Evolutionary conservation across 2,329 filamentous ascomycete species (phyloP).

Genomic region (Cordyceps cicadae): DNA sequence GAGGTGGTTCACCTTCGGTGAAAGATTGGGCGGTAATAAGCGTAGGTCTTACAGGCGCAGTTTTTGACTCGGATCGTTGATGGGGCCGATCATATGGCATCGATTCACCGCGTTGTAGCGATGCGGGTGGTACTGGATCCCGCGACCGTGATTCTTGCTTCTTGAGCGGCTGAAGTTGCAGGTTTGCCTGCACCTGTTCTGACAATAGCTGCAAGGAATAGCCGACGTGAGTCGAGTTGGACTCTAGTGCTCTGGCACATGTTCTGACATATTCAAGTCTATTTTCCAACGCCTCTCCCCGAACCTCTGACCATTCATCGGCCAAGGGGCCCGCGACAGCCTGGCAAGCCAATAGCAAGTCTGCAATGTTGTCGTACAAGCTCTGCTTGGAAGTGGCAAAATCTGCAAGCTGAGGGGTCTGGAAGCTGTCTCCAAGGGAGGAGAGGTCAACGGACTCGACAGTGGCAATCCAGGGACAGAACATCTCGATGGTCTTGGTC

Average conservation of each 20-base stretch:
- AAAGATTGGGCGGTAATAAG: conserved; percentile 54
- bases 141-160: conserved; percentile 32
- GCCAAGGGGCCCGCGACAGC: conserved; percentile 82
- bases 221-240: conserved; percentile 76
- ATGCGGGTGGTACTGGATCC: conserved; percentile 39
- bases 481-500: conserved; percentile 75
- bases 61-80: conserved; percentile 47
- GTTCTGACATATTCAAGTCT: conserved; percentile 72
- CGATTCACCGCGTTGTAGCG: conserved; percentile 49
- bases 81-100: conserved; percentile 49
- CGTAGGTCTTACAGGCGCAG: conserved; percentile 35
- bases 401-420: conserved; percentile 77
- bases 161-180: conserved; percentile 36
- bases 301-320: conserved; percentile 93
- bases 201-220: conserved; percentile 82
- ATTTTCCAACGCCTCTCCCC: conserved; percentile 81
- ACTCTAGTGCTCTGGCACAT: conserved; percentile 73
- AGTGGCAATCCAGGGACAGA: conserved; percentile 80
- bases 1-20: conserved; percentile 47
- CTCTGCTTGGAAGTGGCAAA: conserved; percentile 89
- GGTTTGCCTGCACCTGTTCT: conserved; percentile 61
- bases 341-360: conserved; percentile 81
- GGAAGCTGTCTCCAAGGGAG: conserved; percentile 65
- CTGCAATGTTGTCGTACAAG: conserved; percentile 86
- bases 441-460: conserved; percentile 89